Evolutionary conservation across 345 rosid species (phyloP), one percentile per base, ranked within the genome.

Genomic region (Rhodamnia argentea): DNA sequence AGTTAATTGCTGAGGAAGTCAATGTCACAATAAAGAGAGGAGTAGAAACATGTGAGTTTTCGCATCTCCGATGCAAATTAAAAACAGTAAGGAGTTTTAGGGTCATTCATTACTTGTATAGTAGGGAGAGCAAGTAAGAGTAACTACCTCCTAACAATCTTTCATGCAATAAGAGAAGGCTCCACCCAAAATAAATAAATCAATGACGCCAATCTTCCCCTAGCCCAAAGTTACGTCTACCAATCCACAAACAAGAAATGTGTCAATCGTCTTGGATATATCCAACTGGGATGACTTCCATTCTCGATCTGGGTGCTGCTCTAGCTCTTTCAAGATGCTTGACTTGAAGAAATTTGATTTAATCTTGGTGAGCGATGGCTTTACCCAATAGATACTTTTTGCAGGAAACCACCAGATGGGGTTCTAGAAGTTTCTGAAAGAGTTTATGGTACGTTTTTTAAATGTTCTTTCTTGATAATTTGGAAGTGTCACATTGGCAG

Each of bases 351-450:
- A 27, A 1, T 60, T 60, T 27, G 40, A 60, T 60, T 26, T 26
- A 12, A 12, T 58, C 3, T 58, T 58, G 3, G 29, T 58, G 64
- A 10, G n/a, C 3, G 0, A 94, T 94, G 99, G 94, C 98, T 59
- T 89, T 95, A 92, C 89, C 93, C 89, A 94, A 97, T 7, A 96
- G 91, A 90, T 87, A 96, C 70, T 96, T 97, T 86, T 91, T 0
- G 91, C 86, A 89, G 91, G 89, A 95, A 96, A 87, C 98, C 96
- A 2, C 98, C 98, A 23, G 98, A 97, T 87, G 98, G 98, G 4
- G 88, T 97, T 89, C 92, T 96, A 59, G 96, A 97, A 96, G 92
- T 97, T 86, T 94, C 91, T 55, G 98, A 97, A 88, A 90, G 94
- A 86, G 93, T 94, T 83, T 95, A 90, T 87, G 98, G 98, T 97